Percentiles rank a stretch among this genome's conserved stretches.
These are phyloP conservation scores for Combretum micranthum DNA, from an alignment of 345 rosid genomes.

Conservation along the genomic window DNA sequence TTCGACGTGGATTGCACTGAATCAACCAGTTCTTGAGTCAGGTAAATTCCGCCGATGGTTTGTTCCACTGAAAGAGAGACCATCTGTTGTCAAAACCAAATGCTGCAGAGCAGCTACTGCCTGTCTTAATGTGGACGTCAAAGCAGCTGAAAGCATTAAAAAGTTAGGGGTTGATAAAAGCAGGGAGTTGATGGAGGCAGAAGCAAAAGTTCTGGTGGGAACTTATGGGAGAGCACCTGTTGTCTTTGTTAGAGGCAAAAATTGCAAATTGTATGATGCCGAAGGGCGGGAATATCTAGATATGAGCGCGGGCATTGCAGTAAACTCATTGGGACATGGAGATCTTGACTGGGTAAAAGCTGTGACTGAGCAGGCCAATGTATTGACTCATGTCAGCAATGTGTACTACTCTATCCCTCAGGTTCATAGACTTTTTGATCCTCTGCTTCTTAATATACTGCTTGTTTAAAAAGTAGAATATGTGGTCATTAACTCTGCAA, in stretches of 20 bases:
- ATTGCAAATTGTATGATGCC: slow-evolving; percentile 70
- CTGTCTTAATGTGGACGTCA: slow-evolving; percentile 22
- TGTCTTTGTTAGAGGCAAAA: slow-evolving; percentile 59
- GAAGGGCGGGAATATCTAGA: slow-evolving; percentile 82
- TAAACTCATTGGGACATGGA: slow-evolving; percentile 71
- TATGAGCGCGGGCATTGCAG: slow-evolving; percentile 73
- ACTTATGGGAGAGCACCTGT: slow-evolving; percentile 74
- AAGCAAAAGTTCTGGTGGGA: slow-evolving; percentile 51
- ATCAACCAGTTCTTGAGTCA: slow-evolving; percentile 8
- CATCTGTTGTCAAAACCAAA: slow-evolving; percentile 7
- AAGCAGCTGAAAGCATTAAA: slow-evolving; percentile 8
- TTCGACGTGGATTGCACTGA: slow-evolving; percentile 6
- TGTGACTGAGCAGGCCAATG: slow-evolving; percentile 55
- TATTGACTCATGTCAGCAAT: slow-evolving; percentile 77
- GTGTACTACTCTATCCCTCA: slow-evolving; percentile 69
- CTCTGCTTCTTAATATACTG: background rate
- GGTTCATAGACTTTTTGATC: slow-evolving; percentile 24
- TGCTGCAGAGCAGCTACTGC: slow-evolving; percentile 6
- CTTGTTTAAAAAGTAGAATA: background rate
- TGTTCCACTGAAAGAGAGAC: slow-evolving; percentile 5
- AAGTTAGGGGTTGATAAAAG: slow-evolving; percentile 19
- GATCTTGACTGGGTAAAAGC: slow-evolving; percentile 82
- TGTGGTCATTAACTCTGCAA: too few relatives aligned
- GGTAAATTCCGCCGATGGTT: slow-evolving; percentile 10
- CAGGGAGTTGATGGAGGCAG: slow-evolving; percentile 58